phyloP scores from a whole-genome alignment of 345 rosid species.

The Heritiera fomes region DNA sequence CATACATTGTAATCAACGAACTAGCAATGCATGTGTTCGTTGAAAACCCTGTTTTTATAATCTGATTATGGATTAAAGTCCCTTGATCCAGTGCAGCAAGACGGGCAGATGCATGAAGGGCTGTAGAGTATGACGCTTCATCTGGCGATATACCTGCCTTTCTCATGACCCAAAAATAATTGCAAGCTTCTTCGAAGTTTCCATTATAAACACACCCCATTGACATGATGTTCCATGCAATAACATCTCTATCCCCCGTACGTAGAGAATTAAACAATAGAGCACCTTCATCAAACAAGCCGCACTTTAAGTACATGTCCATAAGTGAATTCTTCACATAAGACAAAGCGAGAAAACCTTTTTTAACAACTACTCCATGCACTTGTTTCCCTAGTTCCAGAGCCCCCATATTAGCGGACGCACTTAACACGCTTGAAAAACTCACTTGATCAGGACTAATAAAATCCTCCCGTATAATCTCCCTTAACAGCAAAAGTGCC shows the following conservation, averaged over 20 bases:
- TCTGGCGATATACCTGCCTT: conserved; percentile 28
- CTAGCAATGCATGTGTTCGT: conserved; percentile 29
- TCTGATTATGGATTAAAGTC: conserved; percentile 16
- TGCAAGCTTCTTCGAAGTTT: conserved; percentile 36
- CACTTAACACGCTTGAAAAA: conserved; percentile 40
- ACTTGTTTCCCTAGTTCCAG: conserved; percentile 40
- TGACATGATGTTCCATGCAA: conserved; percentile 39
- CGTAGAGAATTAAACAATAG: conserved; percentile 24
- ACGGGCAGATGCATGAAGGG: conserved; percentile 41
- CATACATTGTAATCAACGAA: conserved; percentile 50
- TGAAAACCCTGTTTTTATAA: conserved; percentile 38
- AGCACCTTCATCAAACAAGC: conserved; percentile 32
- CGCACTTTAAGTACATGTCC: conserved; percentile 38
- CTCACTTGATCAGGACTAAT: too few relatives aligned
- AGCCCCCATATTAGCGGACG: conserved; percentile 34
- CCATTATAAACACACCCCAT: conserved; percentile 33
- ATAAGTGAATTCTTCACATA: conserved; percentile 42
- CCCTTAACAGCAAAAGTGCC: conserved; percentile 27
- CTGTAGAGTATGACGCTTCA: conserved; percentile 41
- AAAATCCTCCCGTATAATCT: conserved; percentile 29
- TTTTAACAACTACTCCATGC: conserved; percentile 40
- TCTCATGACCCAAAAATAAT: conserved; percentile 28
- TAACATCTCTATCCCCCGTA: conserved; percentile 26
- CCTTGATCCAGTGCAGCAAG: neutral
- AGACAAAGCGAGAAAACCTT: conserved; percentile 21